Evolutionary conservation across 129 eudicot genomes (phyloP), one percentile per base, ranked within the genome.

Genomic region (Flaveria sonorensis): DNA sequence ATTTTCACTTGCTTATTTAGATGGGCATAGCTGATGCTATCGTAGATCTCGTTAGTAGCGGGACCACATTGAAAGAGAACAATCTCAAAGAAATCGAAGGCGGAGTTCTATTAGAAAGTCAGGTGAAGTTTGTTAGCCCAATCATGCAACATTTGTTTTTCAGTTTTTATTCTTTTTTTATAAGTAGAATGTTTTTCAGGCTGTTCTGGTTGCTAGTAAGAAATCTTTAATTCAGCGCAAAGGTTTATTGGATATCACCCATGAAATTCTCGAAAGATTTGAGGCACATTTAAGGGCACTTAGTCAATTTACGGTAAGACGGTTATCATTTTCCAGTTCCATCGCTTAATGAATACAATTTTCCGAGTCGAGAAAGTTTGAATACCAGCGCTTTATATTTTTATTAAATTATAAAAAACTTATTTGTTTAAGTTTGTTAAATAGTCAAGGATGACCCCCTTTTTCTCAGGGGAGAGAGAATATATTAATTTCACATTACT

Each of bases 1-100:
- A 26, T 65, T 52, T 56, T 78, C 13, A 8, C 74, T 69, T 76
- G 39, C 48, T 61, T 30, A 32, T 42, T 40, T 66, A 93, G 98
- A 93, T 93, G 98, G 98, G 98, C 50, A 93, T 89, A 85, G 98
- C 98, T 71, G 98, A 93, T 90, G 98, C 97, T 30, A 90, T 93
- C 73, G 90, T 93, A 78, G 98, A 93, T 81, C 98, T 93, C 66
- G 98, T 93, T 70, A 93, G 98, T 77, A 93, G 98, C 14, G 98
- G 98, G 76, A 93, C 96, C 48, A 93, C 98, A 40, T 79, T 93
- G 83, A 82, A 91, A 79, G 98, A 93, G 70, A 93, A 93, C 87
- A 93, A 93, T 74, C 83, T 93, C 68, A 93, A 93, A 89, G 97
- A 93, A 86, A 90, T 93, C 56, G 97, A 93, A 70, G 97, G 98